Evolutionary conservation across 305 asterid genomes (phyloP).

Genomic region (Plantago rigida): DNA sequence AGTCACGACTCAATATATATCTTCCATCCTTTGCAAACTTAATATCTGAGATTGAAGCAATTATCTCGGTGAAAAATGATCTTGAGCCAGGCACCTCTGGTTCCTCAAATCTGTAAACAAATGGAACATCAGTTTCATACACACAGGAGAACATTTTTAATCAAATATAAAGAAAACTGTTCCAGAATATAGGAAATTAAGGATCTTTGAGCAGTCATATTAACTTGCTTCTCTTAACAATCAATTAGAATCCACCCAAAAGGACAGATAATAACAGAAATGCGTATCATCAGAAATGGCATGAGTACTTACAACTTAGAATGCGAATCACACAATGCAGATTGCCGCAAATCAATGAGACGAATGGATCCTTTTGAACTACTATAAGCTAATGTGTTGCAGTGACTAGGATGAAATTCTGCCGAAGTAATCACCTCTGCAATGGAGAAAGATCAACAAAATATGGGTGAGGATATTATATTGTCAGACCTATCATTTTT

Average conservation of each 20-base stretch:
- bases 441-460: conserved; percentile 27
- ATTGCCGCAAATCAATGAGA: conserved; percentile 92
- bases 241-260: not conserved
- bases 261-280: conserved; percentile 18
- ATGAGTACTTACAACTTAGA: conserved; percentile 61
- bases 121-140: conserved; percentile 26
- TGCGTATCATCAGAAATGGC: conserved; percentile 10
- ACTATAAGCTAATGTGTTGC: conserved; percentile 91
- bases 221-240: conserved; percentile 2
- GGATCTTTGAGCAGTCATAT: conserved; percentile 11
- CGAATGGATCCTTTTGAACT: conserved; percentile 97
- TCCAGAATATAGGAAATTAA: conserved; percentile 12
- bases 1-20: conserved; percentile 90
- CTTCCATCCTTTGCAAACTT: conserved; percentile 92
- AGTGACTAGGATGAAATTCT: conserved; percentile 91
- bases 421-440: conserved; percentile 99
- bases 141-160: conserved; percentile 20
- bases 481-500: not conserved
- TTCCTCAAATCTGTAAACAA: conserved; percentile 75
- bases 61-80: conserved; percentile 96
- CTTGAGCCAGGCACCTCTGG: conserved; percentile 94
- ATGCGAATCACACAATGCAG: conserved; percentile 93
- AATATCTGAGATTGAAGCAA: conserved; percentile 94
- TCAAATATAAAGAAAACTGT: conserved; percentile 15
- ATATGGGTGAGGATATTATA: conserved; percentile 6